These are phyloP conservation scores for Glycine latifolia DNA, from an alignment of 306 rosid genomes.

Conservation along the genomic window DNA sequence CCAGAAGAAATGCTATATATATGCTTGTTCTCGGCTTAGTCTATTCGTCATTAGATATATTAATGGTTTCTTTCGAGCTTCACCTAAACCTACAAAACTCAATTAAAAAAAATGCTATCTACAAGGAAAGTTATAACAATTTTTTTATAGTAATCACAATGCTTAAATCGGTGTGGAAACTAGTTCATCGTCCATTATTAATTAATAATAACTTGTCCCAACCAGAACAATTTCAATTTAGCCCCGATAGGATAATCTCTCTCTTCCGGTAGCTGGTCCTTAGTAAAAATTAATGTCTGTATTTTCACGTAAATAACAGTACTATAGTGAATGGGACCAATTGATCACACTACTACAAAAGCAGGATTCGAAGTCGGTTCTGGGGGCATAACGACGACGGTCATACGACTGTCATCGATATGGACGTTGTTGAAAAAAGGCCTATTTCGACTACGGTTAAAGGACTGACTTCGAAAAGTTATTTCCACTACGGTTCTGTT, in stretches of 20 bases:
- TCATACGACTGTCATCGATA: too few species aligned
- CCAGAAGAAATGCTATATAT: not conserved
- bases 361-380: too few species aligned
- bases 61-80: slow-evolving; percentile 23
- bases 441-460: too few species aligned
- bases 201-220: not conserved
- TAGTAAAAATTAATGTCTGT: not conserved
- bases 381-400: too few species aligned
- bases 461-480: too few species aligned
- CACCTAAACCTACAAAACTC: slow-evolving; percentile 16
- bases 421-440: too few species aligned
- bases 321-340: not conserved
- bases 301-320: not conserved
- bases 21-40: not conserved
- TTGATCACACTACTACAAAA: too few species aligned
- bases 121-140: not conserved
- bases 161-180: slow-evolving; percentile 40
- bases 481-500: too few species aligned
- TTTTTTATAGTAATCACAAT: not conserved
- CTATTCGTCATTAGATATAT: not conserved
- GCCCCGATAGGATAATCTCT: not conserved
- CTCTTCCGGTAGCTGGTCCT: not conserved
- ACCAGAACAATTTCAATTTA: not conserved
- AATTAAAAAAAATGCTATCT: not conserved
- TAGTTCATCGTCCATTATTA: slow-evolving; percentile 1